Conservation (phyloP, 176 grass and related monocot genomes). For the Carex scoparia region DNA sequence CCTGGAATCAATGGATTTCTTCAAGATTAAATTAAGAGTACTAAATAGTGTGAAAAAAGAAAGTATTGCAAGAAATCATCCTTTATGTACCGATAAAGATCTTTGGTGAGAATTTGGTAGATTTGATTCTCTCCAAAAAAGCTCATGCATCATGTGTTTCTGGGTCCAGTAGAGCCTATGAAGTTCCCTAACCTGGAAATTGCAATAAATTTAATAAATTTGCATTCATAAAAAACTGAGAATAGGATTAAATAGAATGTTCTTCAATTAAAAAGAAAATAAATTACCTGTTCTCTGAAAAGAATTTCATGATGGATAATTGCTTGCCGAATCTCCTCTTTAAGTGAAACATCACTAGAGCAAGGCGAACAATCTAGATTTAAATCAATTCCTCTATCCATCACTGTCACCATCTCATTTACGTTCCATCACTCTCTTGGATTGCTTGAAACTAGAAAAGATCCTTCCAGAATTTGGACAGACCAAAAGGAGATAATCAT, state of each 20-base stretch:
- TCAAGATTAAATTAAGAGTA: background rate
- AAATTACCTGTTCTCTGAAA: constrained; percentile 22
- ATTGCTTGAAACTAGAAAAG: constrained; percentile 12
- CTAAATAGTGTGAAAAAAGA: background rate
- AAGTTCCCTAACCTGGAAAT: constrained; percentile 22
- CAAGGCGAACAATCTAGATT: constrained; percentile 23
- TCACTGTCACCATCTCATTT: constrained; percentile 1
- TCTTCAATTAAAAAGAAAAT: background rate
- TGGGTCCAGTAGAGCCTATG: constrained; percentile 27
- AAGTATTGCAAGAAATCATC: background rate
- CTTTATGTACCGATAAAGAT: constrained; percentile 2
- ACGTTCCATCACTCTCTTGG: background rate
- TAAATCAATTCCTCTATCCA: constrained; percentile 27
- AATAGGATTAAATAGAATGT: background rate
- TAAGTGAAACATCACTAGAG: constrained; percentile 11
- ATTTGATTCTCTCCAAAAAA: constrained; percentile 15
- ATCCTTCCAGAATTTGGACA: background rate
- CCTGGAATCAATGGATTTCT: constrained; percentile 4
- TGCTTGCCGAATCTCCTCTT: constrained; percentile 20
- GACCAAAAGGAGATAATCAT: constrained; percentile 5
- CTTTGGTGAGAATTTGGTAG: constrained; percentile 1
- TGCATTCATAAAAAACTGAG: background rate
- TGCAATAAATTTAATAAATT: background rate
- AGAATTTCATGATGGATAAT: constrained; percentile 21
- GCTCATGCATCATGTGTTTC: constrained; percentile 20